Evolutionary conservation across 1,284 basidiomycete species (phyloP).

Genomic region (Austroboletus novae-zelandiae): DNA sequence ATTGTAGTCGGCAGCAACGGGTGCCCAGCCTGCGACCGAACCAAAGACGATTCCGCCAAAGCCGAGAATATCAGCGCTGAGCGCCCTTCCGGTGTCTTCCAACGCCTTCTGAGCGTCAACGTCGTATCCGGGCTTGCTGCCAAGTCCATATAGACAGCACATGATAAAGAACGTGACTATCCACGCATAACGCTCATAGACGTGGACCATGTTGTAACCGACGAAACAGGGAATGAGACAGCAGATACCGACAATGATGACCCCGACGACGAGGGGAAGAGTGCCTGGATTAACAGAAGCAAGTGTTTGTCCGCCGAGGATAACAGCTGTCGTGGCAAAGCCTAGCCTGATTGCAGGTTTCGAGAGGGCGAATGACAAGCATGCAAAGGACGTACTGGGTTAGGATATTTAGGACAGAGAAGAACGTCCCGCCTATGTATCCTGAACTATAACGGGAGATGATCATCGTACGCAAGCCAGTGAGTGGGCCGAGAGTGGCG

Average conservation of each 20-base stretch:
- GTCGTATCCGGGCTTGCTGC: constrained; percentile 49
- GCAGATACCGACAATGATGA: constrained; percentile 44
- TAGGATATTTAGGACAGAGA: constrained; percentile 57
- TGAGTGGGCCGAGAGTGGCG: constrained; percentile 54
- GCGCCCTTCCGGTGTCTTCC: constrained; percentile 46
- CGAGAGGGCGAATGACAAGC: not conserved
- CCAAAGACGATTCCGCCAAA: constrained; percentile 59
- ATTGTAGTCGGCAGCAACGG: constrained; percentile 56
- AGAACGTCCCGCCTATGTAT: constrained; percentile 53
- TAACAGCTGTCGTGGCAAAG: constrained; percentile 44
- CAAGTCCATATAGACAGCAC: constrained; percentile 46
- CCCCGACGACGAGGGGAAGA: constrained; percentile 20
- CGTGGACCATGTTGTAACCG: constrained; percentile 53
- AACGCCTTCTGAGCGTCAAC: constrained; percentile 42
- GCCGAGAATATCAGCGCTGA: constrained; percentile 47
- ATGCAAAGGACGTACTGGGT: constrained; percentile 40
- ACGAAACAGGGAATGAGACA: constrained; percentile 49
- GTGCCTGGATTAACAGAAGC: constrained; percentile 41
- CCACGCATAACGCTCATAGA: constrained; percentile 66
- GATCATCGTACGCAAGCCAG: constrained; percentile 41
- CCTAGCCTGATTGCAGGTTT: constrained; percentile 37
- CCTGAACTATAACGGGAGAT: constrained; percentile 55
- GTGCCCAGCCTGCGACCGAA: constrained; percentile 43
- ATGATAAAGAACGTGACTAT: constrained; percentile 53
- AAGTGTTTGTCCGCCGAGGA: constrained; percentile 48